Evolutionary conservation across 805 yeast genomes (phyloP).

Genomic region (Yarrowia divulgata): DNA sequence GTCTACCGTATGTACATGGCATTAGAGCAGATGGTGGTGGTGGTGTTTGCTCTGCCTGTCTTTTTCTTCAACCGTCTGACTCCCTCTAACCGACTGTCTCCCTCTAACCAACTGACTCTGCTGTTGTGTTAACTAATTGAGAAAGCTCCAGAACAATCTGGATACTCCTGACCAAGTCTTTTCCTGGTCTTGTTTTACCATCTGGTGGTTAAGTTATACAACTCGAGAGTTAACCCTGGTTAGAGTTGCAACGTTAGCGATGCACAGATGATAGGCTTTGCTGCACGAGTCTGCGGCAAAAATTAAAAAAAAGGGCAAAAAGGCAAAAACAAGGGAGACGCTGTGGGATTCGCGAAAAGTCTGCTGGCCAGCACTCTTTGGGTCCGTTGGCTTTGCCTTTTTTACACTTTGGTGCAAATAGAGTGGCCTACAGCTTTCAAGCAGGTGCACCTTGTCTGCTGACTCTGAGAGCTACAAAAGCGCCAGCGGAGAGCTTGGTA

Average conservation of each 20-base stretch:
- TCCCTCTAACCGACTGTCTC: too few species aligned
- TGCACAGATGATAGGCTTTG: conserved; percentile 3
- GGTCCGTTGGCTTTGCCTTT: conserved; percentile 9
- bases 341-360: conserved; percentile 16
- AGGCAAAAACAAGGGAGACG: conserved; percentile 5
- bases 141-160: too few species aligned
- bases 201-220: background rate
- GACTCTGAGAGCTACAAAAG: conserved; percentile 28
- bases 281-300: background rate
- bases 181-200: too few species aligned
- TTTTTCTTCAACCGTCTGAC: too few species aligned
- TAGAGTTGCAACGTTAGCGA: conserved; percentile 34
- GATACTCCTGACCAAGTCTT: too few species aligned
- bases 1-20: too few species aligned
- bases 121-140: too few species aligned
- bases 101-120: too few species aligned
- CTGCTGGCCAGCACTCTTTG: background rate
- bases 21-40: too few species aligned
- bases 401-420: conserved; percentile 18
- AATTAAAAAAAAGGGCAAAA: conserved; percentile 1
- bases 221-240: conserved; percentile 20
- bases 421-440: conserved; percentile 35
- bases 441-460: conserved; percentile 39
- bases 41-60: too few species aligned
- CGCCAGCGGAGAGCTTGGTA: conserved; percentile 21